Evolutionary conservation across 2,329 filamentous ascomycete species (phyloP), one percentile per base, ranked within the genome.

Genomic region (Aspergillus calidoustus): DNA sequence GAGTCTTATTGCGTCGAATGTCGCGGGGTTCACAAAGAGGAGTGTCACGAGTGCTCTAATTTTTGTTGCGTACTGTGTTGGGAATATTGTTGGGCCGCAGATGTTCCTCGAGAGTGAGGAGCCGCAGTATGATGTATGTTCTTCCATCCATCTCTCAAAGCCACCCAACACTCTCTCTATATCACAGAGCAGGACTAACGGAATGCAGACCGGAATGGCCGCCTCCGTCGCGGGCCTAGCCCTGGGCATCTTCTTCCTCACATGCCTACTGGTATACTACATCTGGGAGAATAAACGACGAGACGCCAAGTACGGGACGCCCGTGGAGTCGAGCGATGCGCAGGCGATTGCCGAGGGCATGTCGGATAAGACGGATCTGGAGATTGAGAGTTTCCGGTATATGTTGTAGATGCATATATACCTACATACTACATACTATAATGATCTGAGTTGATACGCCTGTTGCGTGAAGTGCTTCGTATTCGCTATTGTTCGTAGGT

Each of bases 1-100:
- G 52, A 75, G 72, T 64, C 57, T 76, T 7, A 73, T 76, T 51
- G 75, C 66, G 46, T 75, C 73, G 3, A 77, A 77, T 30, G 71
- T 76, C 3, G 73, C 74, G 4, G 75, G 75, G 0, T 74, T 77
- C 54, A 77, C 75, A 1, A 77, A 77, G 55, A 71, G 72, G 30
- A 74, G 72, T 48, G 70, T 70, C 0, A 71, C 74, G 4, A 74
- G 76, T 2, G 83, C 83, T 0, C 72, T 83, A 25, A 66, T 86
- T 19, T 86, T 86, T 59, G 80, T 81, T 0, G 83, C 71, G 4
- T 75, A 75, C 57, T 74, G 74, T 43, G 58, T 75, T 47, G 73
- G 72, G 4, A 76, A 76, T 44, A 76, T 77, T 34, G 66, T 74
- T 4, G 74, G 72, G 0, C 74, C 75, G 11, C 72, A 76, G 44